A percentile compares a stretch with the other conserved stretches of the same genome.
phyloP scores from a whole-genome alignment of 805 yeast genomes.

The Millerozyma miso region DNA sequence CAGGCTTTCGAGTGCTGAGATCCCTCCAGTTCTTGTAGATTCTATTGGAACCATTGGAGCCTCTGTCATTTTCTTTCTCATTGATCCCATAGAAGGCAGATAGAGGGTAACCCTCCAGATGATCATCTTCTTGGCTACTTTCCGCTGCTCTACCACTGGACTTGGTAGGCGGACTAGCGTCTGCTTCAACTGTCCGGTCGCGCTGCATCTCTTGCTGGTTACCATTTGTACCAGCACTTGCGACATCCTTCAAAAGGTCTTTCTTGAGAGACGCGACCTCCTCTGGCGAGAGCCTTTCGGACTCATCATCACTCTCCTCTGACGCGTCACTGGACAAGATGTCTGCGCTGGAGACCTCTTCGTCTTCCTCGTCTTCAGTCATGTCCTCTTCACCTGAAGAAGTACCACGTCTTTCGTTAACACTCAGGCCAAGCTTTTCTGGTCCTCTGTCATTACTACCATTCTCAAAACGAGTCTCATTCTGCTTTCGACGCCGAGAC shows the following conservation, averaged over 20 bases:
- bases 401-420: conserved; percentile 16
- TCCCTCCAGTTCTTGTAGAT: conserved; percentile 73
- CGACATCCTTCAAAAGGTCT: conserved; percentile 17
- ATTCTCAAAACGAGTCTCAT: conserved; percentile 8
- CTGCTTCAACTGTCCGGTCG: not conserved
- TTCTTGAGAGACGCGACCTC: conserved; percentile 13
- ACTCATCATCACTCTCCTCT: conserved; percentile 5
- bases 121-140: not conserved
- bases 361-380: conserved; percentile 12
- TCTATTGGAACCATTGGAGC: conserved; percentile 55
- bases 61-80: conserved; percentile 57
- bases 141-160: not conserved
- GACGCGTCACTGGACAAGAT: conserved; percentile 5
- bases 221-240: conserved; percentile 7
- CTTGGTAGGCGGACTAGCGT: conserved; percentile 3
- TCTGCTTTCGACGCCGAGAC: conserved; percentile 7
- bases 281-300: conserved; percentile 2
- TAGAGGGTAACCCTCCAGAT: conserved; percentile 1
- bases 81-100: conserved; percentile 49
- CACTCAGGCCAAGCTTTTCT: not conserved
- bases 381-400: conserved; percentile 4
- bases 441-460: conserved; percentile 6
- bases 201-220: too few relatives aligned
- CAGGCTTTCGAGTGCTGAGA: conserved; percentile 48
- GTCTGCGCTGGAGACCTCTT: conserved; percentile 4